Evolutionary conservation across 2,329 filamentous ascomycete genomes (phyloP), one percentile per base, ranked within the genome.

Genomic region (Nannizziopsis barbatae): DNA sequence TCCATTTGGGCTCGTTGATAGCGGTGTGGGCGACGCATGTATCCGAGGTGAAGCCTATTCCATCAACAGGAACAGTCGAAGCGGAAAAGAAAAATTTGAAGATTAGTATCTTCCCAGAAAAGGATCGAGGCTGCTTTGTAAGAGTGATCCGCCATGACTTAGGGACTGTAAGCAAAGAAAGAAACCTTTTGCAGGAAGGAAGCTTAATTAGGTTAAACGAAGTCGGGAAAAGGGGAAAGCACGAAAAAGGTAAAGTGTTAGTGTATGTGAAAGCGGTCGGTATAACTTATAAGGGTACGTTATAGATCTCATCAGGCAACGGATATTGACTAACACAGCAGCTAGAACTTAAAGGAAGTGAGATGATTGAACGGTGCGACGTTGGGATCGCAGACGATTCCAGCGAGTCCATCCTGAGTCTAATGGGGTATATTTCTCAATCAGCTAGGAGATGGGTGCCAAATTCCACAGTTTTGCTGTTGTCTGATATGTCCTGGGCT

Each of bases 231-330:
- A 1, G 72, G 69, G 1, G 68, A 65, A 33, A n/a, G 27, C 57
- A 72, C 1, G 52, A 61, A 1, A 63, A 67, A 41, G 66, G 60
- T 2, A 73, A 65, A 48, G 58, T 75, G 2, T 60, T 76, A 12
- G 70, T 75, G 0, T 71, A 71, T 32, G 71, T 76, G 6, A 75
- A 72, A 60, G 72, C 67, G 41, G 65, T 75, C 45, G 72, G 72
- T 1, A 63, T 62, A 5, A 65, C 62, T 51, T 71, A 69, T 58
- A 70, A 63, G 51, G 62, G 72, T 75, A 57, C 22, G 15, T 18
- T 8, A 12, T 20, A 5, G 33, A 18, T n/a, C 22, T 42, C 20
- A 3, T 6, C 1, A 10, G 12, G 10, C 7, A 11, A 7, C 10
- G 5, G 5, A 27, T 17, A n/a, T n/a, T 3, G 42, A 36, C 10